Conservation (phyloP, 1,284 basidiomycete genomes). For the Ceratobasidium sp. region DNA sequence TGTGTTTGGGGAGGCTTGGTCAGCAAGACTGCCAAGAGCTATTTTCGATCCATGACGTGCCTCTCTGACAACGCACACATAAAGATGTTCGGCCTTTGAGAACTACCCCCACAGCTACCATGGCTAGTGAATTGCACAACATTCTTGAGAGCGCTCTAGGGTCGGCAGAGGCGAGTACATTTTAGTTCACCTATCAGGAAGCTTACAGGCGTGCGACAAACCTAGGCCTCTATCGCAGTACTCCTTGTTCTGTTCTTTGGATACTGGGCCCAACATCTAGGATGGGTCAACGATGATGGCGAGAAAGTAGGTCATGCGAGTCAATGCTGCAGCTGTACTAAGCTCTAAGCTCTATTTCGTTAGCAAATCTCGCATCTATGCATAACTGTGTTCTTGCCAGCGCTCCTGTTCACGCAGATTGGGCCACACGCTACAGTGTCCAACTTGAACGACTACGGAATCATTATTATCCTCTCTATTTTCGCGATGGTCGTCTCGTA, state of each 20-base stretch:
- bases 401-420: conserved; percentile 34
- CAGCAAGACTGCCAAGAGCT: too few relatives aligned
- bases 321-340: background rate
- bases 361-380: conserved; percentile 39
- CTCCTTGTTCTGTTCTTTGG: conserved; percentile 28
- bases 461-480: conserved; percentile 20
- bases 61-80: background rate
- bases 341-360: background rate
- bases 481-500: conserved; percentile 32
- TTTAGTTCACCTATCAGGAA: background rate
- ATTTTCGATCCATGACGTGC: too few relatives aligned
- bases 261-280: conserved; percentile 22
- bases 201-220: background rate
- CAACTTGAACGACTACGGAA: conserved; percentile 30
- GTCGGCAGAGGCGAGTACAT: conserved; percentile 29
- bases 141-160: conserved; percentile 16
- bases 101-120: conserved; percentile 8
- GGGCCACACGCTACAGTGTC: conserved; percentile 29
- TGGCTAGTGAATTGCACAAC: conserved; percentile 8
- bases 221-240: conserved; percentile 36
- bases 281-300: conserved; percentile 18
- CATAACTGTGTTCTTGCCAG: conserved; percentile 30
- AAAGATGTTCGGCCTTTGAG: background rate
- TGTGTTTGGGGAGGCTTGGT: too few relatives aligned
- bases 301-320: conserved; percentile 4